Evolutionary conservation across 2,329 filamentous ascomycete species (phyloP), one percentile per base, ranked within the genome.

Genomic region (Exophiala calicioides): DNA sequence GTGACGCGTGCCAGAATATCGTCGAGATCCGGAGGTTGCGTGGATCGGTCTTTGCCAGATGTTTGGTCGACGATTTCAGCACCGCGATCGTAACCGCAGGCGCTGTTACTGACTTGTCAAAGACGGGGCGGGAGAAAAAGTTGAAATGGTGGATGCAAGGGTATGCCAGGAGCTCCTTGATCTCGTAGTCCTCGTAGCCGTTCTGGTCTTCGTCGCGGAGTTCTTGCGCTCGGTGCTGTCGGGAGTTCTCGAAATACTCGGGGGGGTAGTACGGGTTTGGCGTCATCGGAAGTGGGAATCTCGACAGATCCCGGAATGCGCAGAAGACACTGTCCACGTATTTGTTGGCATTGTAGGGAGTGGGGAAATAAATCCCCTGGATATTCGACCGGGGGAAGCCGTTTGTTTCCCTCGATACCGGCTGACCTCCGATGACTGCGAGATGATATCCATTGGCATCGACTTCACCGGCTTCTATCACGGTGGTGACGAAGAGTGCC

Each of bases 21-120:
- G 35, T 32, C 18, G 21, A 36, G 15, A 46, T 45, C 19, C 45
- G 42, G 3, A 43, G 39, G 20, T 47, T 36, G 4, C 39, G 20
- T 3, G 40, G 19, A 24, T 41, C 35, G 13, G 39, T 44, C 20
- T 34, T 37, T n/a, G 27, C 37, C n/a, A 50, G 23, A 20, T 44
- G 32, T 24, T 52, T 52, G 15, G 27, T 23, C 2, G 39, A 42
- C 6, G 41, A 32, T 16, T 47, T 52, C 10, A 55, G 24, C 2
- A 55, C 38, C 12, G 52, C 52, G 21, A 55, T 48, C 6, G 41
- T 49, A 4, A 46, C 41, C 10, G 48, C 52, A 21, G 52, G 52
- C 8, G 26, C 32, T 8, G 52, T 55, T 2, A 23, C 31, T 4
- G 52, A 52, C 34, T 50, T 52, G 13, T 24, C 18, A 23, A 36